Evolutionary conservation across 2,329 filamentous ascomycete species (phyloP).

Genomic region (Hawksworthiomyces lignivorus): DNA sequence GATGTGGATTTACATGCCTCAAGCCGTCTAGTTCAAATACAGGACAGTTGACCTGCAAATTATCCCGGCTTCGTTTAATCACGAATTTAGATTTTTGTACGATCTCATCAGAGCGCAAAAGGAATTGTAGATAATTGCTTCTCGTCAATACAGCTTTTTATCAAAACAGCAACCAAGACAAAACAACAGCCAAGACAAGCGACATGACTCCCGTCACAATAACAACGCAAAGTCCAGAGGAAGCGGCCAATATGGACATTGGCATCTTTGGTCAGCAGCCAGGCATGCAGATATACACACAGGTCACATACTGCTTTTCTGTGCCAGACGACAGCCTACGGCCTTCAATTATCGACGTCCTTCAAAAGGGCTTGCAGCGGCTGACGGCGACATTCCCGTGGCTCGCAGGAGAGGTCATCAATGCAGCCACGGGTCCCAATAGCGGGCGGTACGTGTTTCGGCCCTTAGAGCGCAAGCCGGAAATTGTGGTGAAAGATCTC

Average conservation of each 20-base stretch:
- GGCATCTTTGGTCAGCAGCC: slow-evolving; percentile 32
- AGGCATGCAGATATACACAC: slow-evolving; percentile 34
- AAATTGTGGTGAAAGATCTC: slow-evolving; percentile 36
- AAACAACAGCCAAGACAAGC: too few relatives aligned
- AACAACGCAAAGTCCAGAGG: too few relatives aligned
- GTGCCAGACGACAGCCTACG: slow-evolving; percentile 15
- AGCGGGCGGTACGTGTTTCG: slow-evolving; percentile 19
- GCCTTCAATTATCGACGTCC: slow-evolving; percentile 20
- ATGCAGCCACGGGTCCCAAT: slow-evolving; percentile 21
- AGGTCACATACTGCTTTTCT: slow-evolving; percentile 33
- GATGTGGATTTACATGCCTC: too few relatives aligned
- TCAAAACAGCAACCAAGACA: too few relatives aligned
- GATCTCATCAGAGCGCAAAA: too few relatives aligned
- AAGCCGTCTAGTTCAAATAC: too few relatives aligned
- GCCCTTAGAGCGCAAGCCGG: slow-evolving; percentile 20
- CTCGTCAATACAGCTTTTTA: too few relatives aligned
- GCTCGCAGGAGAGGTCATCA: slow-evolving; percentile 36
- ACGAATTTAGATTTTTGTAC: too few relatives aligned
- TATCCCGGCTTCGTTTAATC: too few relatives aligned
- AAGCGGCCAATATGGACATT: background rate
- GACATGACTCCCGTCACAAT: too few relatives aligned
- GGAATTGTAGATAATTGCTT: too few relatives aligned
- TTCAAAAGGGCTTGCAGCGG: slow-evolving; percentile 29
- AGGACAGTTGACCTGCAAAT: too few relatives aligned
- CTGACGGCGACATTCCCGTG: slow-evolving; percentile 36